Base-by-base conservation (phyloP, 345 rosid genomes). In the Camelina sativa region DNA sequence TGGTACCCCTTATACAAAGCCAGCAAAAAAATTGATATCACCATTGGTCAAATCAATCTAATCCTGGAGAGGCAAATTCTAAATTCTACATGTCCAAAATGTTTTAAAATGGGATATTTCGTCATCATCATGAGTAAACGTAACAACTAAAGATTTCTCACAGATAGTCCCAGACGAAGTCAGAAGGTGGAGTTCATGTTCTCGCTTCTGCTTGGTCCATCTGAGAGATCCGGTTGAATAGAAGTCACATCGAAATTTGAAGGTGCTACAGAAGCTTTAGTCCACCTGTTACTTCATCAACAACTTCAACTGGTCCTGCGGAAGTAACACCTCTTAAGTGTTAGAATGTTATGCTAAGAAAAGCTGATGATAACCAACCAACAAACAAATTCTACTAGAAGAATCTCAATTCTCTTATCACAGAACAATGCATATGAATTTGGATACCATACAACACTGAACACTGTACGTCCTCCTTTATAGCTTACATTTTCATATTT, bases 271-370 rank as follows among this genome's bases (percentile, higher is more conserved):
- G 78, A 62, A 95, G 98, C 85, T 86, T 95, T 67, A 95, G 79
- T 58, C 89, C 97, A 62, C 99, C 99, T 6, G 99, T 92, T 43
- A 95, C 97, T 37, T 90, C 92, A 68, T 95, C 97, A 3, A 95
- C 94, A 73, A 92, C 85, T 70, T 86, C 90, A 22, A 95, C 85
- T 37, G 99, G 98, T 81, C 99, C 98, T 94, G 85, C 66, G 65
- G 62, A 54, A 44, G 57, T 55, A 61, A 62, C 15, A 73, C 4
- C 52, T 73, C 37, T 11, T 11, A 43, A 37, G 63, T 22, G 17
- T 71, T 22, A 52, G 44, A 51, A 15, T 67, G 52, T 34, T 43
- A 10, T 20, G 7, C 30, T 37, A 44, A 12, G 25, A 55, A 69
- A 69, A 35, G 17, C 58, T 22, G 30, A 65, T 38, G 10, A 28